Base-by-base conservation (phyloP, 257 asterid genomes). In the Cinchona pubescens region DNA sequence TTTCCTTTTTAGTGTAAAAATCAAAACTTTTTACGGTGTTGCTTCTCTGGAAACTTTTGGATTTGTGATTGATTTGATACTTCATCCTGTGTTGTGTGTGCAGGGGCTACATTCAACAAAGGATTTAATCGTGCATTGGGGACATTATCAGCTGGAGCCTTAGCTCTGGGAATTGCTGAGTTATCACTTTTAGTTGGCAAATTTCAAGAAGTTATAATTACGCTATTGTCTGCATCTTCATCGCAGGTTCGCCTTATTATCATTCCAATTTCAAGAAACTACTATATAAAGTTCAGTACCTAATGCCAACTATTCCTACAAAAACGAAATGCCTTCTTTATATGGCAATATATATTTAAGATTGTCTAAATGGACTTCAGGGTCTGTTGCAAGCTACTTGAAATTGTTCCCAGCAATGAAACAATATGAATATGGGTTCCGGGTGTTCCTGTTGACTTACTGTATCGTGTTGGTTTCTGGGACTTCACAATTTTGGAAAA, bases 401-500 rank as follows among this genome's bases (percentile, higher is more conserved):
- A 93, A 93, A 85, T 64, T 91, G 71, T 79, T 83, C 82, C 97
- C 98, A 1, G 90, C 92, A 21, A 81, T 91, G 96, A 93, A 93
- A 88, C 96, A 90, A 69, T 93, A 93, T 40, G 98, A 93, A 80
- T 93, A 93, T 62, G 98, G 98, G 6, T 93, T 93, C 62, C 92
- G 98, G 8, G 98, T 93, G 7, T 93, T 93, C 91, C 78, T 93
- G 76, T 82, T 93, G 87, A 90, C 97, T 51, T 93, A 89, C 69
- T 89, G 97, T 71, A 91, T 93, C 5, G 96, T 93, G 40, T 81
- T 93, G 59, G 90, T 90, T 32, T 93, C 98, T 11, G 98, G 94
- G 73, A 84, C 86, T 75, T 83, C 88, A 32, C 76, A 87, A 76
- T 88, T 93, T 34, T 69, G 87, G 23, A 53, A 82, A 53, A 91